phyloP scores from a whole-genome alignment of 2,329 filamentous ascomycete species.

The Colletotrichum agaves region DNA sequence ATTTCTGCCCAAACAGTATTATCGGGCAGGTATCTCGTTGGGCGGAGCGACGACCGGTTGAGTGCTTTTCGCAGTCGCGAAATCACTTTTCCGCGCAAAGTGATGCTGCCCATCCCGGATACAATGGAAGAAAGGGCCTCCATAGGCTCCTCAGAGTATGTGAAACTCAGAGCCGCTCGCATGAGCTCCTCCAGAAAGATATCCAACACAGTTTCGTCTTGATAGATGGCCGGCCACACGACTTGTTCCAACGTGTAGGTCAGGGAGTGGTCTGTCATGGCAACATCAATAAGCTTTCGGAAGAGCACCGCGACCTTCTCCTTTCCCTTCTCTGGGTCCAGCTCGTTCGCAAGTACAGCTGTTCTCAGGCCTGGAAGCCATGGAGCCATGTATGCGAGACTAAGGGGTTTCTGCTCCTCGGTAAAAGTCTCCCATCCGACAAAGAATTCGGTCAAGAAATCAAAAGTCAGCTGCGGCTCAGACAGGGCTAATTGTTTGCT shows the following conservation, averaged over 20 bases:
- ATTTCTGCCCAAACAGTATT: conserved; percentile 78
- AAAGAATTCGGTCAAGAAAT: conserved; percentile 79
- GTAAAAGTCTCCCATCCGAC: conserved; percentile 77
- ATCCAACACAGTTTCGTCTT: conserved; percentile 73
- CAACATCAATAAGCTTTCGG: conserved; percentile 73
- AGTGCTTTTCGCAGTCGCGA: conserved; percentile 73
- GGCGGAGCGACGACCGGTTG: conserved; percentile 73
- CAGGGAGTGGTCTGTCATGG: conserved; percentile 68
- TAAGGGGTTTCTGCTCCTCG: conserved; percentile 73
- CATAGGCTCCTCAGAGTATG: conserved; percentile 67
- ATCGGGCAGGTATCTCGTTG: conserved; percentile 73
- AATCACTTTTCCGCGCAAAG: conserved; percentile 72
- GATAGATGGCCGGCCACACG: conserved; percentile 72
- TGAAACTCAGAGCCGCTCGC: conserved; percentile 69
- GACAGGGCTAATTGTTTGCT: conserved; percentile 71
- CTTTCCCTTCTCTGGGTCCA: conserved; percentile 72
- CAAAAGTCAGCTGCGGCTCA: conserved; percentile 74
- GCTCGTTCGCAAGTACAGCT: conserved; percentile 66
- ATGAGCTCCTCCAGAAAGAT: conserved; percentile 75
- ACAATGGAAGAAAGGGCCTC: conserved; percentile 72
- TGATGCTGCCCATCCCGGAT: conserved; percentile 72
- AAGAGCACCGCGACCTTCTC: conserved; percentile 73
- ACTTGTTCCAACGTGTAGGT: conserved; percentile 71
- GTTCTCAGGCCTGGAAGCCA: conserved; percentile 73
- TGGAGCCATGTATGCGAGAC: conserved; percentile 76